Evolutionary conservation across 768 basidiomycete species (phyloP).

Genomic region (Gautieria morchelliformis): DNA sequence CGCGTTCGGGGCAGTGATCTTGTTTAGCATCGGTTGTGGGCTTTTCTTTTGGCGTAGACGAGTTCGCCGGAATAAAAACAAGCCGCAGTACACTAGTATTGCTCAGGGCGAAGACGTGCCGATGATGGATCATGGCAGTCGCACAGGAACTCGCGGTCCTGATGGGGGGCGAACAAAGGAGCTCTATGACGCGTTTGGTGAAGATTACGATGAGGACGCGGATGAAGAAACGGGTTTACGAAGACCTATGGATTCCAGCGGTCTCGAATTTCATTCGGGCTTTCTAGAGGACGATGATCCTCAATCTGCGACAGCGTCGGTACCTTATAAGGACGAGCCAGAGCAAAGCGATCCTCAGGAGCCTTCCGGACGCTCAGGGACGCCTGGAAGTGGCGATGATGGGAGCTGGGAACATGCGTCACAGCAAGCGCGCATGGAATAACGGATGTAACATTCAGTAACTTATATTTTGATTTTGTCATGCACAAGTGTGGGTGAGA

Average conservation of each 20-base stretch:
- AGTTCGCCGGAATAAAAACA: conserved; percentile 21
- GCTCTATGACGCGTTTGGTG: conserved; percentile 94
- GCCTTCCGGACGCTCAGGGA: conserved; percentile 15
- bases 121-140: conserved; percentile 50
- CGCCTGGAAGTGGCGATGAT: conserved; percentile 38
- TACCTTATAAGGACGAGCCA: conserved; percentile 48
- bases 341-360: conserved; percentile 9
- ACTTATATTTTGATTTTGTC: neutral
- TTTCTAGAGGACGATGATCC: conserved; percentile 76
- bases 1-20: conserved; percentile 64
- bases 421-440: neutral
- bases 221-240: conserved; percentile 65
- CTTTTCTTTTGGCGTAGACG: conserved; percentile 77
- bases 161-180: conserved; percentile 62
- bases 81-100: conserved; percentile 48
- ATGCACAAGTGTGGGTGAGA: neutral
- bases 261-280: conserved; percentile 60
- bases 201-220: conserved; percentile 71
- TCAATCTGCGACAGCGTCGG: conserved; percentile 19
- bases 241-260: conserved; percentile 27
- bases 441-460: neutral
- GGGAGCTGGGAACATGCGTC: conserved; percentile 71
- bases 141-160: conserved; percentile 18
- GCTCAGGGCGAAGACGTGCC: conserved; percentile 60
- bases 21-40: conserved; percentile 62